A percentile compares a stretch with the other conserved stretches of the same genome.
Conservation (phyloP, 176 grass and related monocot genomes). For the Rhynchospora breviuscula region DNA sequence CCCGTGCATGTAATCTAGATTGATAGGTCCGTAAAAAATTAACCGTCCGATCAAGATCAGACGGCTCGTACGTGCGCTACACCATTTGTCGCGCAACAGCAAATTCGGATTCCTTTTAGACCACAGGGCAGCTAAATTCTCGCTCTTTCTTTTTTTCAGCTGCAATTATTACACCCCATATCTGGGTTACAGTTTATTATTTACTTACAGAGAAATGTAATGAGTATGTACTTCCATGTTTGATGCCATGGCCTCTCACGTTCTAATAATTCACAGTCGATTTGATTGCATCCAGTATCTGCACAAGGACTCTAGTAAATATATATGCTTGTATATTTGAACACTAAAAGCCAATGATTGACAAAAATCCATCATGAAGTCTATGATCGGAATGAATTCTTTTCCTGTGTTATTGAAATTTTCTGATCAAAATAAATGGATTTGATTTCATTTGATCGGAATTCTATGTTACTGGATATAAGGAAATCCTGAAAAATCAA, state of each 20-base stretch:
- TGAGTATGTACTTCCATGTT: background rate
- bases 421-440: too few species aligned
- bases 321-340: background rate
- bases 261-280: conserved; percentile 74
- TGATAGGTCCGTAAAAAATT: too few species aligned
- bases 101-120: background rate
- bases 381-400: too few species aligned
- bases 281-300: conserved; percentile 78
- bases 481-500: too few species aligned
- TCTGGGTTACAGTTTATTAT: background rate
- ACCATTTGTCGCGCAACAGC: too few species aligned
- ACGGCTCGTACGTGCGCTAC: too few species aligned
- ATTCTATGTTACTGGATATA: too few species aligned
- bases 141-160: background rate
- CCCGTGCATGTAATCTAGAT: too few species aligned
- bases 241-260: background rate
- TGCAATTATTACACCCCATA: background rate
- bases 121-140: background rate
- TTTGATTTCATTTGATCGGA: too few species aligned
- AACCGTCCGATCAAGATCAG: too few species aligned
- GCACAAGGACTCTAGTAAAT: background rate
- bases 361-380: background rate
- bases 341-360: background rate
- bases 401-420: too few species aligned
- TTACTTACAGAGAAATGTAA: background rate